A percentile compares a stretch with the other conserved stretches of the same genome.
These are phyloP conservation scores for Oidiodendron maius DNA, from an alignment of 495 filamentous ascomycete species.

Conservation along the genomic window DNA sequence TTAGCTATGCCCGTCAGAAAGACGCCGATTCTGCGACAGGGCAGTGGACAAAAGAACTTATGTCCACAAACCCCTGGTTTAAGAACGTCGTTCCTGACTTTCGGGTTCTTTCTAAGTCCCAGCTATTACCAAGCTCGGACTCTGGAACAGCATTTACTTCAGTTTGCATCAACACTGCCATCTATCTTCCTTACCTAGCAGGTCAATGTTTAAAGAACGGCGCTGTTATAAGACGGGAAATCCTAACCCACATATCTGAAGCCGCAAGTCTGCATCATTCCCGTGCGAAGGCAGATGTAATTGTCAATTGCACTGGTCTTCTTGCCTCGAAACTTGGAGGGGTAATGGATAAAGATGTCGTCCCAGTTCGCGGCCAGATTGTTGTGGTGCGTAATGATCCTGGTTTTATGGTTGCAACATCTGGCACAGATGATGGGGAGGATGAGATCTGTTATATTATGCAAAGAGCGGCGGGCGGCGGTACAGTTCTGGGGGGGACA, in stretches of 20 bases:
- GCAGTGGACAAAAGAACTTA: conserved; percentile 49
- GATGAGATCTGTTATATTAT: conserved; percentile 88
- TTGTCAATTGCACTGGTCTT: conserved; percentile 87
- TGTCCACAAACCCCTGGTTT: conserved; percentile 75
- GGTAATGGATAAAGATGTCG: conserved; percentile 68
- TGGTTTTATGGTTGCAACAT: conserved; percentile 59
- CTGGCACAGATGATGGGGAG: conserved; percentile 73
- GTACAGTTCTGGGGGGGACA: conserved; percentile 80
- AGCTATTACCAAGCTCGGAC: conserved; percentile 56
- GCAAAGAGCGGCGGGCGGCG: conserved; percentile 73
- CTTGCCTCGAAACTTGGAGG: conserved; percentile 70
- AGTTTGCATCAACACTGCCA: conserved; percentile 83
- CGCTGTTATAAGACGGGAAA: conserved; percentile 53
- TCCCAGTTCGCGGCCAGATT: conserved; percentile 80
- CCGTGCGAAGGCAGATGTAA: conserved; percentile 56
- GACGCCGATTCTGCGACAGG: conserved; percentile 39
- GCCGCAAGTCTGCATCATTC: conserved; percentile 60
- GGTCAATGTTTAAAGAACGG: conserved; percentile 69
- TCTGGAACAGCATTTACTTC: conserved; percentile 70
- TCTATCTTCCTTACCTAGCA: conserved; percentile 82
- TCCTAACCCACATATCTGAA: conserved; percentile 64
- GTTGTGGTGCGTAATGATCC: conserved; percentile 83
- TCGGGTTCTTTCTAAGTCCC: conserved; percentile 43
- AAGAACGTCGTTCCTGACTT: conserved; percentile 69
- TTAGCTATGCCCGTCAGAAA: conserved; percentile 60